A percentile compares a stretch with the other conserved stretches of the same genome.
These are phyloP conservation scores for Erysimum pusillum DNA, from an alignment of 441 rosid genomes.

Conservation along the genomic window DNA sequence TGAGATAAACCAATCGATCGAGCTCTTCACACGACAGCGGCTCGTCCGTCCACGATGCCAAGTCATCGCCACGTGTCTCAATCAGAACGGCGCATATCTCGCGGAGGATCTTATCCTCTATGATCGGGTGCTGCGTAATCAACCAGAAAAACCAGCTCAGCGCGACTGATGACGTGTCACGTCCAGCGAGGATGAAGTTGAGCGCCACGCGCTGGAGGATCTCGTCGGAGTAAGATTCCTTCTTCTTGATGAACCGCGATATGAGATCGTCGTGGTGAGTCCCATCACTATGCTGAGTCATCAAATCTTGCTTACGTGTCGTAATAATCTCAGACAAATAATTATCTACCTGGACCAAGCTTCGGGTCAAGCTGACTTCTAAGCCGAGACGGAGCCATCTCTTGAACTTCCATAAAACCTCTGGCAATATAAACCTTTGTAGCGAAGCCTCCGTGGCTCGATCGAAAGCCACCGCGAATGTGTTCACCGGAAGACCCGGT, in stretches of 20 bases:
- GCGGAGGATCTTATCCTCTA: slow-evolving; percentile 74
- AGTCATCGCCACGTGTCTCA: slow-evolving; percentile 76
- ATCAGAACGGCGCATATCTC: slow-evolving; percentile 69
- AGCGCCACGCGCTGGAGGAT: slow-evolving; percentile 92
- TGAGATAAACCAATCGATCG: slow-evolving; percentile 75
- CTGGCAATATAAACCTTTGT: slow-evolving; percentile 91
- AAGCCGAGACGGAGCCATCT: slow-evolving; percentile 84
- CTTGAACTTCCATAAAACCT: slow-evolving; percentile 82
- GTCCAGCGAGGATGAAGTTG: slow-evolving; percentile 95
- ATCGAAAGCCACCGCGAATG: slow-evolving; percentile 85
- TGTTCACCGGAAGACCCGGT: slow-evolving; percentile 75
- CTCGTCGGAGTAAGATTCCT: slow-evolving; percentile 78
- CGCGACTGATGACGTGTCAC: slow-evolving; percentile 96
- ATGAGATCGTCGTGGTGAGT: slow-evolving; percentile 88
- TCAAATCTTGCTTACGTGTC: slow-evolving; percentile 76
- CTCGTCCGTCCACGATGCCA: slow-evolving; percentile 67
- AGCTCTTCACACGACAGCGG: slow-evolving; percentile 81
- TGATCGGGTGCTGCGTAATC: slow-evolving; percentile 62
- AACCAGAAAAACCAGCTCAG: slow-evolving; percentile 94
- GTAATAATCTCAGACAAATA: slow-evolving; percentile 74
- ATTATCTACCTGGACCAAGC: slow-evolving; percentile 70
- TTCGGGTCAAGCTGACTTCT: slow-evolving; percentile 85
- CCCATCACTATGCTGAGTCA: slow-evolving; percentile 55
- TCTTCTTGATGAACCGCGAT: slow-evolving; percentile 89
- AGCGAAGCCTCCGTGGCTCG: slow-evolving; percentile 94